Percentiles rank a stretch among this genome's conserved stretches.
These are phyloP conservation scores for Coelastrella sp. DNA, from an alignment of 139 green algal species.

Conservation along the genomic window DNA sequence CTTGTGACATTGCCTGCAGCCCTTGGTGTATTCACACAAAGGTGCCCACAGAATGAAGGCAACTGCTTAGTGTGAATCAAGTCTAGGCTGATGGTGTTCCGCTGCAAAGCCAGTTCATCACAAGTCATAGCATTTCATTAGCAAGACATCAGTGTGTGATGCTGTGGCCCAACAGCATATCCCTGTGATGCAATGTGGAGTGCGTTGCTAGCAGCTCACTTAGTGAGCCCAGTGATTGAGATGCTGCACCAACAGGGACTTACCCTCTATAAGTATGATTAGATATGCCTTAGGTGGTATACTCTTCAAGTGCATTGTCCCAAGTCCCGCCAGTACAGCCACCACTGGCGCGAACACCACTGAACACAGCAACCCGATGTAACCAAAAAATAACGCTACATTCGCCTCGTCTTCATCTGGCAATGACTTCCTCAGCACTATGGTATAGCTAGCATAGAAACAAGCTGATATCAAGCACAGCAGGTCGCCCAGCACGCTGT, in stretches of 20 bases:
- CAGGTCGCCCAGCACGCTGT: constrained; percentile 73
- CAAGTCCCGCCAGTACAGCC: constrained; percentile 25
- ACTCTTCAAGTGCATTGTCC: constrained; percentile 39
- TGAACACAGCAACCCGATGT: constrained; percentile 83
- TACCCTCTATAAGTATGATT: constrained; percentile 66
- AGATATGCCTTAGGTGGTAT: constrained; percentile 52
- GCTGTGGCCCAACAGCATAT: too few species aligned
- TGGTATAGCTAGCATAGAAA: constrained; percentile 92
- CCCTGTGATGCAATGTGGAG: too few species aligned
- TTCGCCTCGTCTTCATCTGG: constrained; percentile 70
- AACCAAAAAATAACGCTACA: constrained; percentile 84
- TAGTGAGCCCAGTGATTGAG: too few species aligned
- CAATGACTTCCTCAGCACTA: constrained; percentile 76
- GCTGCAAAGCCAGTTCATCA: too few species aligned
- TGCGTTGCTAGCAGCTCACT: too few species aligned
- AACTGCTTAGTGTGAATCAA: too few species aligned
- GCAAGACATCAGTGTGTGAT: too few species aligned
- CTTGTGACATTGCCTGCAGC: too few species aligned
- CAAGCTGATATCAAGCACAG: constrained; percentile 82
- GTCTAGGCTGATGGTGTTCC: too few species aligned
- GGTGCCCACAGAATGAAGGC: too few species aligned
- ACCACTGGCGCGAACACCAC: constrained; percentile 53
- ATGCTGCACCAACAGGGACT: background rate
- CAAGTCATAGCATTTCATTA: too few species aligned
- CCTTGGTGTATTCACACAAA: too few species aligned